These are phyloP conservation scores for Parietichytrium sp. DNA, from an alignment of 108 stramenopile species.

Conservation along the genomic window DNA sequence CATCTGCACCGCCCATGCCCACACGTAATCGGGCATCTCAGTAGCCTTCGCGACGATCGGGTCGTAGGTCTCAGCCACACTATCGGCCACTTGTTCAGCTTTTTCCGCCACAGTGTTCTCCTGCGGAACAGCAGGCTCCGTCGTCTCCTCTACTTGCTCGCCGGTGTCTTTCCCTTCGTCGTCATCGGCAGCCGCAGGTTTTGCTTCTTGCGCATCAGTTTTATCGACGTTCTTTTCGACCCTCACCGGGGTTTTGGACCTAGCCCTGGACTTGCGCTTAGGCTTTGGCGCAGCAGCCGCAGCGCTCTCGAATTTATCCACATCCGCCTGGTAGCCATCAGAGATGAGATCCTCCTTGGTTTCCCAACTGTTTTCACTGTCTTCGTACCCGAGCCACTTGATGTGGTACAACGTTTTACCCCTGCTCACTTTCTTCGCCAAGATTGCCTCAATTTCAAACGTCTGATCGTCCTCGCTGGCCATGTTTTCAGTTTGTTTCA, in stretches of 20 bases:
- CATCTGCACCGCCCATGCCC: too few relatives aligned
- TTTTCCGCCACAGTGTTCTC: too few relatives aligned
- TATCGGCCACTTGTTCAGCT: too few relatives aligned
- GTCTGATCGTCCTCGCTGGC: constrained; percentile 16
- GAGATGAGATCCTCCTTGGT: background rate
- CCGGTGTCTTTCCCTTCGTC: background rate
- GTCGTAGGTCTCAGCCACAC: too few relatives aligned
- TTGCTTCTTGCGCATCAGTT: background rate
- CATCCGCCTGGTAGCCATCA: background rate
- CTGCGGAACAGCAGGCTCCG: too few relatives aligned
- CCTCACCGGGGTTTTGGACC: background rate
- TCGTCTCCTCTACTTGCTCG: background rate
- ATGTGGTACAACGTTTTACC: background rate
- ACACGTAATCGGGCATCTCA: too few relatives aligned
- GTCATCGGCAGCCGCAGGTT: background rate
- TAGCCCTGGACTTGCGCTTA: background rate
- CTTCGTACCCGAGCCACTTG: constrained; percentile 20
- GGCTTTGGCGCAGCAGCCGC: background rate
- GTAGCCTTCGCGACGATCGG: too few relatives aligned
- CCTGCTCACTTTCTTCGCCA: background rate
- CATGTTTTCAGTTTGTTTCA: background rate
- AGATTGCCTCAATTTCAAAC: background rate
- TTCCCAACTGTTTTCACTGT: constrained; percentile 10
- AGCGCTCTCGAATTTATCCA: background rate
- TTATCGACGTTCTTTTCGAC: background rate